These are phyloP conservation scores for Strobilomyces echinocephalus DNA, from an alignment of 768 basidiomycete species.

Conservation along the genomic window DNA sequence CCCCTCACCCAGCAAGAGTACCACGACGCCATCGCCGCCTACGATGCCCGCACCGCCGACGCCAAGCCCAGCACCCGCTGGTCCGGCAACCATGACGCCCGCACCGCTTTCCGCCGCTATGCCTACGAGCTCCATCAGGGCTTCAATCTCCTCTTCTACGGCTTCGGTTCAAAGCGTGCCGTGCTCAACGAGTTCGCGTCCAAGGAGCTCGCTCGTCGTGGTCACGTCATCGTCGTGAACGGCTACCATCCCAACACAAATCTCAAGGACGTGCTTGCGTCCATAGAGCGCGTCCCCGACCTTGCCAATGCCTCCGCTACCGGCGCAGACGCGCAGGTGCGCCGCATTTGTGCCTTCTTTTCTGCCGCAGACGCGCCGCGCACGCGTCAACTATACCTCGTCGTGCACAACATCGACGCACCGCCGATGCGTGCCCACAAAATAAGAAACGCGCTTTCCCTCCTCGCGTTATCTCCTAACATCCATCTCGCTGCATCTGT, in stretches of 20 bases:
- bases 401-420: constrained; percentile 88
- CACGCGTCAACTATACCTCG: constrained; percentile 56
- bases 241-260: constrained; percentile 67
- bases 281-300: constrained; percentile 43
- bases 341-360: constrained; percentile 64
- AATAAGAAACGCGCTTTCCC: constrained; percentile 60
- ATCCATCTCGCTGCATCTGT: constrained; percentile 83
- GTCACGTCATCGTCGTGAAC: constrained; percentile 75
- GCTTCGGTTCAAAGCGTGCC: constrained; percentile 81
- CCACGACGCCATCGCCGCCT: constrained; percentile 28
- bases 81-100: constrained; percentile 11
- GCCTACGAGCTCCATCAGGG: constrained; percentile 71
- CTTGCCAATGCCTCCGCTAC: constrained; percentile 9
- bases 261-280: constrained; percentile 62
- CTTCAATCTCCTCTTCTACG: constrained; percentile 86
- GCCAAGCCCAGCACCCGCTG: constrained; percentile 16
- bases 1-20: constrained; percentile 69
- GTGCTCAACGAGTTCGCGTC: constrained; percentile 73
- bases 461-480: constrained; percentile 66
- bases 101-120: constrained; percentile 52
- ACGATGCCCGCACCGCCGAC: constrained; percentile 13
- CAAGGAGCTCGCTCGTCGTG: constrained; percentile 48
- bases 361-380: constrained; percentile 31
- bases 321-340: constrained; percentile 56
- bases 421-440: constrained; percentile 61